Base-by-base conservation (phyloP, 805 yeast species). In the Millerozyma miso region DNA sequence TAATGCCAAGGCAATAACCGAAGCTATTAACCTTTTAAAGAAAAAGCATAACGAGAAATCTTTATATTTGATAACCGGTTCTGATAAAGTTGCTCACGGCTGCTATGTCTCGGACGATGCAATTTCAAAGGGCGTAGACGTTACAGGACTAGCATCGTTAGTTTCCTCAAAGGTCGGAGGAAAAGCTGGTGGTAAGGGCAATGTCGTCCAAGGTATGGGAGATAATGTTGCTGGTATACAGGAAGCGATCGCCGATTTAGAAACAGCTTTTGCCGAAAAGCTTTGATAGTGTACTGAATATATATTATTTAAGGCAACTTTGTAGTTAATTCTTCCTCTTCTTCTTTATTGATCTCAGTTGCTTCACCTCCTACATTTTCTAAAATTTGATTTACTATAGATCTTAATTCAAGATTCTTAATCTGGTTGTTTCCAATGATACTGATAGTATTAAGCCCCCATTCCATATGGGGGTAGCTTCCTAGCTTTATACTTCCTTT, bases 181-280 rank as follows among this genome's bases (percentile, higher is more conserved):
- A 66, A 88, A 85, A 65, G 95, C 96, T 45, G 99, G 99, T 70
- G 99, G 99, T 65, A 93, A 88, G 69, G 98, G 97, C 50, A 87
- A 88, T 52, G 82, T 90, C 42, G 88, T 88, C 54, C 99, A 93
- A 72, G 99, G 99, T 67, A 85, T 88, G 82, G 99, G 99, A 55
- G 88, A 83, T 54, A 85, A 88, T 49, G 76, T 82, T 31, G 74
- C 68, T 29, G 87, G 85, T 49, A 74, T 88, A 41, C 74, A 73
- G 34, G 76, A 74, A 33, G 99, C 99, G 19, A 73, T 93, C 50
- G 77, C 74, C 29, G 87, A 83, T 49, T 79, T 90, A 40, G 76
- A 76, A 52, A 73, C 74, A 58, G 64, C 80, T 49, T 74, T 89
- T 50, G 60, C 67, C 35, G 83, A 80, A 60, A 83, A 82, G 62